Evolutionary conservation across 2,329 filamentous ascomycete genomes (phyloP).

Genomic region (Elsinoe arachidis): DNA sequence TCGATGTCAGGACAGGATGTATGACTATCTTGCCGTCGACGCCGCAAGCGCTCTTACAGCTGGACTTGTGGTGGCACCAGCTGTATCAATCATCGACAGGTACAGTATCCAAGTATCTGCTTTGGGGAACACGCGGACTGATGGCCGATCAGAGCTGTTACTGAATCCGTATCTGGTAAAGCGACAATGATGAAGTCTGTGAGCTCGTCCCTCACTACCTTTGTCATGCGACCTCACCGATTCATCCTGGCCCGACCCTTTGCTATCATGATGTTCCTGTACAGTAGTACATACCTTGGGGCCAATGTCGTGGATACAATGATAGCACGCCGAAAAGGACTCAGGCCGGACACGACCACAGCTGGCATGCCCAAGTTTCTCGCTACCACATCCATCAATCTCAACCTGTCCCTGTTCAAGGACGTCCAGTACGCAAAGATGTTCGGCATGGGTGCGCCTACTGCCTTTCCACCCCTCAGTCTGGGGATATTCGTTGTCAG

Average conservation of each 20-base stretch:
- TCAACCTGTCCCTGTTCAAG: constrained; percentile 19
- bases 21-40: constrained; percentile 12
- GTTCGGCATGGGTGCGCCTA: constrained; percentile 16
- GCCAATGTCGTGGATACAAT: constrained; percentile 19
- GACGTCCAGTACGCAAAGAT: constrained; percentile 19
- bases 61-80: constrained; percentile 19
- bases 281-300: constrained; percentile 19
- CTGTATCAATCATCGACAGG: constrained; percentile 21
- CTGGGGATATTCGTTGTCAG: constrained; percentile 19
- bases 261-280: constrained; percentile 19
- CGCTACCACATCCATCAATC: constrained; percentile 18
- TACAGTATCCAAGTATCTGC: constrained; percentile 10
- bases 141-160: constrained; percentile 18
- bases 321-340: constrained; percentile 11
- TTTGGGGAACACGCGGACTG: no score
- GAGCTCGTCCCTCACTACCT: constrained; percentile 10
- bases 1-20: background rate
- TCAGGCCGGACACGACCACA: constrained; percentile 15
- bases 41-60: constrained; percentile 18
- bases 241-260: constrained; percentile 18
- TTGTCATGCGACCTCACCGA: constrained; percentile 15
- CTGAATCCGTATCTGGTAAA: constrained; percentile 18
- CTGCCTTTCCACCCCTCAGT: constrained; percentile 17
- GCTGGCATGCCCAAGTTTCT: constrained; percentile 17
- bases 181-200: constrained; percentile 14